Base-by-base conservation (phyloP, 768 basidiomycete genomes). In the Mycena galericulata region DNA sequence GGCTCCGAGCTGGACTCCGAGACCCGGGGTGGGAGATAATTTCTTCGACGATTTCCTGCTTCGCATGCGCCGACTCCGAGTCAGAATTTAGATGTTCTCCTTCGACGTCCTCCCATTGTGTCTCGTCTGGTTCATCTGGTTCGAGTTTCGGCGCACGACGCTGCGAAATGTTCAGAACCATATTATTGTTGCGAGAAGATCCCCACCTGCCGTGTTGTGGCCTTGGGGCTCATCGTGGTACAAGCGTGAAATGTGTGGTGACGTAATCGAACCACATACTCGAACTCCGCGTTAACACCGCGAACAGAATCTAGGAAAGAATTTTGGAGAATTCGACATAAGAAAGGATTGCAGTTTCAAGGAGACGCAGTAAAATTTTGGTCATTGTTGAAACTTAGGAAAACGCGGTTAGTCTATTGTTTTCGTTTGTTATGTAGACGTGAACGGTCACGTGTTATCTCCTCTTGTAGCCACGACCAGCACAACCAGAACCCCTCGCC, bases 91-190 rank as follows among this genome's bases (percentile, higher is more conserved):
- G 14, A n/a, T 27, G 38, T 38, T 47, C 54, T 2, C 10, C 18
- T 15, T 62, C 60, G 15, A 70, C 34, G 22, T 72, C 70, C 29
- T 72, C 70, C 70, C 70, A 72, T 14, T 36, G 34, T 3, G 54
- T 30, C 18, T 62, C 59, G 8, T 68, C 67, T 9, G 45, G 24
- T 22, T 62, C 49, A 3, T 61, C 45, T 36, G 7, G 3, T 18
- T 49, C 45, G 46, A 10, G 3, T 26, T 57, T 40, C 5, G n/a
- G 15, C 3, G 40, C 14, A 10, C 50, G 46, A 11, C 41, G 58
- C 66, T 67, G 24, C 20, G 29, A 11, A 14, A 20, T 6, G 9
- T 20, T 60, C n/a, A 67, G 53, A 1, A 34, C 4, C 12, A 30
- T 0, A 11, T 46, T n/a, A 24, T n/a, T 24, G 17, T 50, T 30